Base-by-base conservation (phyloP, 202 grass and related monocot genomes). In the Hordeum pubiflorum region DNA sequence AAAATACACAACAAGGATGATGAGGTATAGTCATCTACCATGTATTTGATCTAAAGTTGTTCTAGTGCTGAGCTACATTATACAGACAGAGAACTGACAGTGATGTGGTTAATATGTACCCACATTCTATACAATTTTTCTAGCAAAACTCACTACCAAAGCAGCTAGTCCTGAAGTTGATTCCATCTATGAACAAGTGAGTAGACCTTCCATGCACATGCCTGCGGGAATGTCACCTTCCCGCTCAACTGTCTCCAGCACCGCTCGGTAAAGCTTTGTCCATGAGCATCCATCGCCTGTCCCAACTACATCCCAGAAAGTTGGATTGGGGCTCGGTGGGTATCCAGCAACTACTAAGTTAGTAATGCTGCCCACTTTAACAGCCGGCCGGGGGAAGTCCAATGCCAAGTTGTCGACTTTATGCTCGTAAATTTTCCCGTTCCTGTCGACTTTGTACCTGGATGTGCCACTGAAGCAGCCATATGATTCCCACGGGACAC, bases 371-470 rank as follows among this genome's bases (percentile, higher is more conserved):
- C 84, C 41, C 74, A 88, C 86, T 69, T 80, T 91, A 37, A 63
- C 83, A 12, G 77, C 77, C 41, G 80, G 69, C 58, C 86, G 84
- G 9, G 90, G 96, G 63, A 95, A 99, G 85, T 99, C 93, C 55
- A 95, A 72, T 31, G 90, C 96, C 78, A 99, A 79, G 79, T 95
- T 99, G 74, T 99, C 96, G 26, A 99, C 92, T 84, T 93, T 95
- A 75, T 95, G 96, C 76, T 99, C 90, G 2, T 99, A 99, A 34
- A 99, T 93, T 86, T 95, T 99, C 58, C 96, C 96, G 9, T 95
- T 93, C 72, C 92, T 69, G 69, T 93, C 96, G 33, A 99, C 59
- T 69, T 93, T 93, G 77, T 93, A 95, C 72, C 92, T 87, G 9
- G 96, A 99, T n/a, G 90, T 95, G 55, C 96, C 96, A 74, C 87